These are phyloP conservation scores for Ganoderma resinaceum DNA, from an alignment of 1,284 basidiomycete species.

Conservation along the genomic window DNA sequence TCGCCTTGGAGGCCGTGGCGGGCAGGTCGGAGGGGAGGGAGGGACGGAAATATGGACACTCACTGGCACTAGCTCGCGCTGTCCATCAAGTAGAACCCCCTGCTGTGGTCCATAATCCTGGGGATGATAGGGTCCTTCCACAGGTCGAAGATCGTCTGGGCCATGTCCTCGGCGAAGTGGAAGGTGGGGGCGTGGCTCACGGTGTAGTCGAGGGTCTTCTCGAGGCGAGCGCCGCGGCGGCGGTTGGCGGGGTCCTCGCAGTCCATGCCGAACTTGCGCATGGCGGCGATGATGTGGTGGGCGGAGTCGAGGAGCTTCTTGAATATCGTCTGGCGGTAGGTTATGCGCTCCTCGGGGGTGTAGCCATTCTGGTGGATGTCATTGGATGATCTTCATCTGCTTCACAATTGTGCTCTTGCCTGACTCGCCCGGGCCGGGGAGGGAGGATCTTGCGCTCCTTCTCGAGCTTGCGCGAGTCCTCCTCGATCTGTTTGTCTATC, in stretches of 20 bases:
- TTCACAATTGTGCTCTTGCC: slow-evolving; percentile 98
- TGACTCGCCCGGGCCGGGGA: slow-evolving; percentile 87
- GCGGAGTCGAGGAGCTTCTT: slow-evolving; percentile 89
- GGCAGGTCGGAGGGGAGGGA: slow-evolving; percentile 3
- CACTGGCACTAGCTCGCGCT: slow-evolving; percentile 92
- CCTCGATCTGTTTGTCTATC: slow-evolving; percentile 78
- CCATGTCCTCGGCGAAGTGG: slow-evolving; percentile 69
- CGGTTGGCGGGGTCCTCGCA: slow-evolving; percentile 81
- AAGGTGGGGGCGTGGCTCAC: slow-evolving; percentile 46
- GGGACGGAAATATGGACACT: slow-evolving; percentile 48
- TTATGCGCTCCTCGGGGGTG: slow-evolving; percentile 79
- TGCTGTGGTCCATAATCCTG: slow-evolving; percentile 85
- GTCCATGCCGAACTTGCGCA: slow-evolving; percentile 90
- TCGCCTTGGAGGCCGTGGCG: slow-evolving; percentile 3
- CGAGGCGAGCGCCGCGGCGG: slow-evolving; percentile 59
- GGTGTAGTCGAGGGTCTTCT: slow-evolving; percentile 67
- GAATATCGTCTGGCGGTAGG: slow-evolving; percentile 86
- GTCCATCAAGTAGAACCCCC: slow-evolving; percentile 97
- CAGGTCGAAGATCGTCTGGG: slow-evolving; percentile 80
- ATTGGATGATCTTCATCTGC: slow-evolving; percentile 99
- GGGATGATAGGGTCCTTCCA: slow-evolving; percentile 94
- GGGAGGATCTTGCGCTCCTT: slow-evolving; percentile 95
- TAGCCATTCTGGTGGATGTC: slow-evolving; percentile 96
- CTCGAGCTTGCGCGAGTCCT: slow-evolving; percentile 78
- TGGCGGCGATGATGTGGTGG: slow-evolving; percentile 88